Base-by-base conservation (phyloP, 345 rosid genomes). In the Pistacia atlantica region DNA sequence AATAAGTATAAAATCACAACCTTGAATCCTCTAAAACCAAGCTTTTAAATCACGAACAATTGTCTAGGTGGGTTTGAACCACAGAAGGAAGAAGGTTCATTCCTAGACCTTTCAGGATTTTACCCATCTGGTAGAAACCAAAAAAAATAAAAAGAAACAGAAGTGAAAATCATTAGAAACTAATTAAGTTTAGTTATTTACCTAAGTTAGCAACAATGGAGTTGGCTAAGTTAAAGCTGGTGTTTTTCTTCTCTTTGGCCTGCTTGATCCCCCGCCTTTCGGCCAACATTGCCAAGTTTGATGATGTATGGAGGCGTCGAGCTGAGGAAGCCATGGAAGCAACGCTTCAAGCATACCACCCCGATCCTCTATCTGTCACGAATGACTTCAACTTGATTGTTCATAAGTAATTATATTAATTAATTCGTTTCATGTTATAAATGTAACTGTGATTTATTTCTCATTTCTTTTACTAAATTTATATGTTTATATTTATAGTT, bases 251-350 rank as follows among this genome's bases (percentile, higher is more conserved):
- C 10, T 64, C 59, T 31, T 62, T 82, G 8, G 87, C 77, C 6
- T 33, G 78, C 64, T 49, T 69, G 17, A 66, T 83, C 6, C 83
- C 83, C 14, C n/a, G 62, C 35, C 73, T 86, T 18, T 14, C 17
- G 9, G 89, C 88, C 1, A 33, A 71, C 37, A 72, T 80, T 14
- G 83, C 60, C 1, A 18, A 67, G 7, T 79, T 42, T 52, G 92
- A 86, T 33, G 84, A 80, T 9, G 80, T 80, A 11, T 87, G 93
- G 90, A 38, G 67, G 66, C 54, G 76, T 16, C 77, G 90, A 11
- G 85, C 81, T 0, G 78, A 82, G 35, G 79, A 83, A 48, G 84
- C 93, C 54, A 64, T 62, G 77, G 75, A 84, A 16, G 63, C 70
- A 4, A 68, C 85, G 64, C 14, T 77, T 13, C 63, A 73, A 14